Evolutionary conservation across 1,139 yeast genomes (phyloP), one percentile per base, ranked within the genome.

Genomic region (Zhuliangozyma blackwelliae): DNA sequence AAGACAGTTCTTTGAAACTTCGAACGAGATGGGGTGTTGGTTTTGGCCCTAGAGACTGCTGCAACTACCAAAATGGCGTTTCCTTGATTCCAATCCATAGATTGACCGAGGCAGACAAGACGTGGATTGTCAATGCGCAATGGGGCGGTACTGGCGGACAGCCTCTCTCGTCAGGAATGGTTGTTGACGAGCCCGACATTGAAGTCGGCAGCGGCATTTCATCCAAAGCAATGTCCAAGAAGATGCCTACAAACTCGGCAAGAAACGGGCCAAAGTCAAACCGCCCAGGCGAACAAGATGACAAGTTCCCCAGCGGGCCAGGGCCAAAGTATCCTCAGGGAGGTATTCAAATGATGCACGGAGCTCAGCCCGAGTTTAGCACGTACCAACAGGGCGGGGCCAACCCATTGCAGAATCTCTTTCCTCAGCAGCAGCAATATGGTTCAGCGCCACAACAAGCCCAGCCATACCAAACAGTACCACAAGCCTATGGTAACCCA

Each of bases 11-110:
- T 10, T 75, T 67, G 48, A 81, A 73, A 35, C 76, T 79, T 55
- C 86, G 92, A 65, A 87, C 95, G 8, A 77, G 97, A 56, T 92
- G 98, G 98, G 98, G 97, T 48, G 97, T 92, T 46, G 98, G 98
- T 2, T 92, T 87, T 56, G 98, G 98, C 4, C 98, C 98, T 36
- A 80, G 98, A 68, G 97, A 92, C 58, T 90, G 97, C 66, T 88
- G 96, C 60, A 94, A 92, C 61, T 92, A 92, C 59, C 92, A 84
- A 55, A 82, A 83, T 41, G 98, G 98, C 45, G 73, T 83, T 31
- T 84, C 96, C 39, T 77, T 89, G 21, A 87, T 92, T 44, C 97
- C 97, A 23, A 67, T 92, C 36, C 77, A 76, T 45, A 77, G 96
- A 52, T 73, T 92, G 49, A 92, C 98, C 0, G 98, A 92, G 40